Evolutionary conservation across 163 green algal species (phyloP).

Genomic region (Coccomyxa subellipsoidea): DNA sequence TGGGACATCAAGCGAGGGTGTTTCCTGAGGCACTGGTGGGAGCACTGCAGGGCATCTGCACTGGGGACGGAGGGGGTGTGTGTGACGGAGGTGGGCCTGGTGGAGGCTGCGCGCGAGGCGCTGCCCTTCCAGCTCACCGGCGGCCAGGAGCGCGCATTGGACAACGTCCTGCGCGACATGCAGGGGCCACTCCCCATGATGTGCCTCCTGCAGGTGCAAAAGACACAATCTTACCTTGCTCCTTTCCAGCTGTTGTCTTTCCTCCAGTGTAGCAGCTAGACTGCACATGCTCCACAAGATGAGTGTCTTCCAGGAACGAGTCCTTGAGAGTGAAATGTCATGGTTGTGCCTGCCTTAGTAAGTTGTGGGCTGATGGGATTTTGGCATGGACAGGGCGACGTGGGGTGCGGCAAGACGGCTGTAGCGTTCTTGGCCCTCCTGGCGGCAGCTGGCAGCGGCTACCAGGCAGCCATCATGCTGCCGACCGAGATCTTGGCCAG

Average conservation of each 20-base stretch:
- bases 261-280: too few species aligned
- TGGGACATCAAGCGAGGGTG: too few species aligned
- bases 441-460: constrained; percentile 57
- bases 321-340: too few species aligned
- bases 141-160: constrained; percentile 52
- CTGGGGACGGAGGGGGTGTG: constrained; percentile 16
- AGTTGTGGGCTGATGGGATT: neutral
- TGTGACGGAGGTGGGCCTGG: constrained; percentile 12
- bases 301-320: too few species aligned
- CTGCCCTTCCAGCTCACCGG: constrained; percentile 75
- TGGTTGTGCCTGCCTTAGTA: too few species aligned
- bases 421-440: constrained; percentile 84
- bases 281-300: too few species aligned
- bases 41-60: neutral
- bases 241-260: too few species aligned
- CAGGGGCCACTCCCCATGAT: constrained; percentile 54
- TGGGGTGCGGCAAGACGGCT: constrained; percentile 93
- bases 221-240: too few species aligned
- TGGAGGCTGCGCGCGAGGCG: constrained; percentile 29
- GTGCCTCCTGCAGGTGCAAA: constrained; percentile 64
- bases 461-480: constrained; percentile 79
- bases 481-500: constrained; percentile 81
- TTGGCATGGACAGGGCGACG: constrained; percentile 75
- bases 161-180: constrained; percentile 36
- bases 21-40: too few species aligned